Conservation (phyloP, 139 green algal species). For the Choricystis sp. region DNA sequence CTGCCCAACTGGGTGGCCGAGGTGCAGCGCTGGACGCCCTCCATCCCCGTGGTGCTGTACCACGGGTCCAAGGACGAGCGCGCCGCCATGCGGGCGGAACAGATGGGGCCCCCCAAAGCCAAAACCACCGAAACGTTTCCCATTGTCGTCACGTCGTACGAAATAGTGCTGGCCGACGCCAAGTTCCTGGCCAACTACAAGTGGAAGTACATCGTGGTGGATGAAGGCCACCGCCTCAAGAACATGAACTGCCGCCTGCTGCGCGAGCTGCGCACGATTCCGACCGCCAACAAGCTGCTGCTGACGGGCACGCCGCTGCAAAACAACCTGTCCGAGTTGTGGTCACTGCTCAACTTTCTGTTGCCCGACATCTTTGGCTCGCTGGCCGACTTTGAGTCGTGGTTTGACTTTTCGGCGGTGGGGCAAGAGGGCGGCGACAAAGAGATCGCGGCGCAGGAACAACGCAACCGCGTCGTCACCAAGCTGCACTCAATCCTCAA, state of each 20-base stretch:
- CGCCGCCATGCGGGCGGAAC: constrained; percentile 26
- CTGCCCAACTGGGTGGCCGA: constrained; percentile 90
- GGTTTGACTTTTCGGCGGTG: constrained; percentile 68
- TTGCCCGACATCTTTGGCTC: constrained; percentile 78
- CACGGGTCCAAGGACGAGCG: constrained; percentile 68
- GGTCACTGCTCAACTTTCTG: constrained; percentile 96
- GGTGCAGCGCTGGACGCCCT: constrained; percentile 71
- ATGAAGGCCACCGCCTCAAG: constrained; percentile 95
- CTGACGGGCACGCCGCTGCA: constrained; percentile 95
- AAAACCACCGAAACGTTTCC: constrained; percentile 42
- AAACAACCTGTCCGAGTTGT: constrained; percentile 96
- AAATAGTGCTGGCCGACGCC: constrained; percentile 81
- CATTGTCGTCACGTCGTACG: constrained; percentile 82
- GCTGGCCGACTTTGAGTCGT: constrained; percentile 73
- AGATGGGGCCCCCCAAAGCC: constrained; percentile 4
- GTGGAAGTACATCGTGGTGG: constrained; percentile 82
- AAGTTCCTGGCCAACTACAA: constrained; percentile 57
- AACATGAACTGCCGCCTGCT: constrained; percentile 91
- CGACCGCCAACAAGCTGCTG: constrained; percentile 71
- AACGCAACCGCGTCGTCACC: constrained; percentile 49
- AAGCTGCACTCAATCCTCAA: constrained; percentile 84
- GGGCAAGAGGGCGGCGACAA: constrained; percentile 22
- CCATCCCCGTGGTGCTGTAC: constrained; percentile 74
- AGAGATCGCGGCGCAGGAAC: constrained; percentile 49
- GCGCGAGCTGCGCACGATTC: constrained; percentile 64